Evolutionary conservation across 495 filamentous ascomycete genomes (phyloP), one percentile per base, ranked within the genome.

Genomic region (Recurvomyces mirabilis): DNA sequence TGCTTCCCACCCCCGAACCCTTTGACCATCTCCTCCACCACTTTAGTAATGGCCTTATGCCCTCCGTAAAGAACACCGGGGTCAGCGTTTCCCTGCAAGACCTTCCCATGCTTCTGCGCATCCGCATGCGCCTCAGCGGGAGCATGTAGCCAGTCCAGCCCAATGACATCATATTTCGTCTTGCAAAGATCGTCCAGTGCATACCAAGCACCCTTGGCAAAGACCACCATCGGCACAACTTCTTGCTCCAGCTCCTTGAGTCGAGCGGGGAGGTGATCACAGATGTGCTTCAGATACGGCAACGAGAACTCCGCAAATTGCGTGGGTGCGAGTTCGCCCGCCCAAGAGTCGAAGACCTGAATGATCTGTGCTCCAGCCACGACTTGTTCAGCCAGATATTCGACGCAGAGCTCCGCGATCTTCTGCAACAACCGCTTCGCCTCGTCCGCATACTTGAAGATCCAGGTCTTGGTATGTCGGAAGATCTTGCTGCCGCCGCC

Each of bases 201-300:
- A 63, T 89, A 93, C 84, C 91, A 94, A n/a, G 91, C 88, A 3
- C 91, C 91, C 67, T 98, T 98, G n/a, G 91, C 87, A 62, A 98
- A 98, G 13, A 95, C 86, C n/a, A 85, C 91, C 91, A 98, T 95
- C 1, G 91, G 91, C 1, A 96, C 93, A 4, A 66, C 68, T 43
- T 87, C 81, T 34, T 87, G 57, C 0, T 76, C 77, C 55, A 93
- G 67, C 62, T 85, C 81, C 47, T 66, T 64, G 51, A 98, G 64
- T 23, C 75, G 72, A 43, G 64, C 68, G 0, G 89, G 89, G 12
- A 96, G 69, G 35, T 85, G 66, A 44, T 77, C 63, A 12, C 87
- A 79, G 43, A 98, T 96, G 52, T 87, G 76, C 13, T 73, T 72
- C 41, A 98, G 71, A 56, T 93, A 94, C 2, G 89, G 91, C 35